phyloP scores from a whole-genome alignment of 306 rosid species.

The Oemleria cerasiformis region DNA sequence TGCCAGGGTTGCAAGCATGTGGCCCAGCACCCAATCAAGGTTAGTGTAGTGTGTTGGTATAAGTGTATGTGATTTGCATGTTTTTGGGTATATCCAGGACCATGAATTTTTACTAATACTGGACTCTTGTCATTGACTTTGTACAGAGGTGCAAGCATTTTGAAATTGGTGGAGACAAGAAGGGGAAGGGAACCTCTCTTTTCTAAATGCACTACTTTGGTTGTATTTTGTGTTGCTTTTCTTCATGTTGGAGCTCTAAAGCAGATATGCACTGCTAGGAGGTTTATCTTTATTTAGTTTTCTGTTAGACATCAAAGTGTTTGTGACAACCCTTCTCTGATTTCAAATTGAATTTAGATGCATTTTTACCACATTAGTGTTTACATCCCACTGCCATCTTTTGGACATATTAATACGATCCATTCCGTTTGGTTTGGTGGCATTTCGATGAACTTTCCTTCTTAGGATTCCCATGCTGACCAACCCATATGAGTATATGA shows the following conservation, averaged over 20 bases:
- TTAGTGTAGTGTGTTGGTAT: not conserved
- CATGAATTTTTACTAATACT: not conserved
- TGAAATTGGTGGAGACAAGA: slow-evolving; percentile 44
- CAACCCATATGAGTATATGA: too few species aligned
- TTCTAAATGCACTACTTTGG: slow-evolving; percentile 17
- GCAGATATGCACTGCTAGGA: not conserved
- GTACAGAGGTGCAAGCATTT: slow-evolving; percentile 45
- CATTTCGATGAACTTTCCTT: too few species aligned
- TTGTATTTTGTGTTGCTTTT: not conserved
- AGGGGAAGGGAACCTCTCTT: slow-evolving; percentile 45
- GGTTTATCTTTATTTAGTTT: too few species aligned
- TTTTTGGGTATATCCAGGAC: not conserved
- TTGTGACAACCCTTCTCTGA: too few species aligned
- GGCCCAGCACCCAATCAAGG: slow-evolving; percentile 39
- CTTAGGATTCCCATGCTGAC: too few species aligned
- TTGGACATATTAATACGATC: too few species aligned
- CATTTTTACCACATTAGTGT: too few species aligned
- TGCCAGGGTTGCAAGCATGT: slow-evolving; percentile 42
- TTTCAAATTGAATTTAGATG: too few species aligned
- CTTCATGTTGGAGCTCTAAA: not conserved
- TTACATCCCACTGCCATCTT: too few species aligned
- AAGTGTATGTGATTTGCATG: not conserved
- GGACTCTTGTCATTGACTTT: not conserved
- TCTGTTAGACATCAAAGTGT: not conserved
- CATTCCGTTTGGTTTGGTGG: too few species aligned